Evolutionary conservation across 2,329 filamentous ascomycete species (phyloP), one percentile per base, ranked within the genome.

Genomic region (Paecilomyces dactylethromorphus): DNA sequence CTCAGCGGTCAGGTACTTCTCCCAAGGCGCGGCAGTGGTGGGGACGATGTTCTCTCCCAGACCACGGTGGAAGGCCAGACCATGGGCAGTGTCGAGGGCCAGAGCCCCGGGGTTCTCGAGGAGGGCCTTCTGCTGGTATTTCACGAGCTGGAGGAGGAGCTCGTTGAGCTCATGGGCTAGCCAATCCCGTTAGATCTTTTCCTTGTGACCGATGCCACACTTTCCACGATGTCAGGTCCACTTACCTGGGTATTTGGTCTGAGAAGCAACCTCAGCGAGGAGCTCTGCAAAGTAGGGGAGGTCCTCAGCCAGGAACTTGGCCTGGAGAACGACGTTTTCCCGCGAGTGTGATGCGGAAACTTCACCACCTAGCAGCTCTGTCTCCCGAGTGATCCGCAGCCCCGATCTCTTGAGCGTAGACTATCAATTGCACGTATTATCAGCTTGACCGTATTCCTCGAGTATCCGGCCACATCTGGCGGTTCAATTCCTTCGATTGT

Each of bases 251-350:
- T 91, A 99, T 80, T 91, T 94, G 68, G 93, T 96, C 78, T 90
- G 82, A 62, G 88, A 87, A 71, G 94, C 83, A 69, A 97, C 90
- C 82, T 99, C 95, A 72, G 89, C 91, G 68, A 99, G 85, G 65
- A 99, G 84, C 82, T 99, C 94, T 71, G 92, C 86, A 77, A 96
- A 99, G 85, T 97, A 99, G 67, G 94, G 94, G 66, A 99, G 87
- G 76, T 99, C 92, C 75, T 94, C 87, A 74, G 91, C 87, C 66
- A 99, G 86, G 84, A 99, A 99, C 81, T 89, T 96, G 75, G 94
- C 91, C 78, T 93, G 88, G 71, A 99, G 81, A 61, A 99, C 87
- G 64, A 99, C 81, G 74, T 92, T 92, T 83, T 99, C 94, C 73
- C 93, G 89, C 69, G 91, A 92, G 81, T 97, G 92, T 78, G 90